Conservation (phyloP, 441 rosid species). For the Raphanus hybrid region DNA sequence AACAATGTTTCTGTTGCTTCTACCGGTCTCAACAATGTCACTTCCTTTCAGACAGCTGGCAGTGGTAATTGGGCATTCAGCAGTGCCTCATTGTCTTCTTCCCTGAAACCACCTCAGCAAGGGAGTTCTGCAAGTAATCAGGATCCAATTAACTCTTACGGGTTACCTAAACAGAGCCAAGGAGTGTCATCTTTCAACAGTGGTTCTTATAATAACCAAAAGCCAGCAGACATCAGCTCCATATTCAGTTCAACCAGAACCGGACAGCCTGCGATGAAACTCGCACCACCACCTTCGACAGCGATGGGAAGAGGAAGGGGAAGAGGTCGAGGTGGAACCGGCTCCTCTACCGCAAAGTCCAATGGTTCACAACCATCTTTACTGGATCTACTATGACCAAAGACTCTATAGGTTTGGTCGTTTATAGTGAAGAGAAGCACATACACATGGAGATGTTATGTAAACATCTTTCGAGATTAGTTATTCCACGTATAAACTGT, state of each 20-base stretch:
- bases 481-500: constrained; percentile 18
- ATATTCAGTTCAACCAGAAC: constrained; percentile 67
- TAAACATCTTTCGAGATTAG: constrained; percentile 25
- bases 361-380: constrained; percentile 66
- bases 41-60: constrained; percentile 41
- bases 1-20: constrained; percentile 42
- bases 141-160: constrained; percentile 52
- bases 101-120: constrained; percentile 43
- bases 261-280: constrained; percentile 63
- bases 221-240: constrained; percentile 64
- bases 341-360: constrained; percentile 47
- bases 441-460: constrained; percentile 24
- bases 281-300: constrained; percentile 81
- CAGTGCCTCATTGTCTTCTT: constrained; percentile 43
- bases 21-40: constrained; percentile 53
- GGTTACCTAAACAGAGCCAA: constrained; percentile 60
- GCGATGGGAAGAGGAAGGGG: constrained; percentile 86
- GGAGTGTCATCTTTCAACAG: constrained; percentile 45
- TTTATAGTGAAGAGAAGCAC: constrained; percentile 14
- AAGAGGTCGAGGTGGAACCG: constrained; percentile 57
- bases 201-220: constrained; percentile 46
- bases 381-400: constrained; percentile 67
- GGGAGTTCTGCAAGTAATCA: constrained; percentile 43
- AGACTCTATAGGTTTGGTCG: not conserved
- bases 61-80: constrained; percentile 56